A percentile compares a stretch with the other conserved stretches of the same genome.
These are phyloP conservation scores for Biscogniauxia sp. DNA, from an alignment of 2,329 filamentous ascomycete species.

Conservation along the genomic window DNA sequence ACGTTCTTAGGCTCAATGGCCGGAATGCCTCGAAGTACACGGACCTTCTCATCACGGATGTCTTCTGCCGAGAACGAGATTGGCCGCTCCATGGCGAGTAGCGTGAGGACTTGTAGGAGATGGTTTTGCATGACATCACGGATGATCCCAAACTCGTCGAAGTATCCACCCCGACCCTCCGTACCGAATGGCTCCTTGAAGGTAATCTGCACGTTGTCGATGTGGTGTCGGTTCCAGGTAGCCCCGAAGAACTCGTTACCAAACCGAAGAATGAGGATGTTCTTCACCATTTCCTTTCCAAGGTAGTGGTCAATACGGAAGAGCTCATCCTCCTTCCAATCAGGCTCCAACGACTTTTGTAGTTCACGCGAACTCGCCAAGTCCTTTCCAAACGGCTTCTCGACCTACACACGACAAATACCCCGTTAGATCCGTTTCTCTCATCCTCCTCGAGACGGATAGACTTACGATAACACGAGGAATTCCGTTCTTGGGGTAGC, in stretches of 20 bases:
- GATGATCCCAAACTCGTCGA: conserved; percentile 99
- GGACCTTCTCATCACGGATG: conserved; percentile 97
- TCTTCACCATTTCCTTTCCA: conserved; percentile 99
- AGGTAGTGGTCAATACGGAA: conserved; percentile 99
- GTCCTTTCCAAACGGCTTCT: conserved; percentile 99
- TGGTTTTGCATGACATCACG: conserved; percentile 99
- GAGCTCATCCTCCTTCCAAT: conserved; percentile 98
- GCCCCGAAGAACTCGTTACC: conserved; percentile 98
- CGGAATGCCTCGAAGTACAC: conserved; percentile 89
- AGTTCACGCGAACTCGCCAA: conserved; percentile 90
- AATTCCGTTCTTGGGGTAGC: conserved; percentile 88
- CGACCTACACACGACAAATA: conserved; percentile 59
- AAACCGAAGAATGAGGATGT: conserved; percentile 95
- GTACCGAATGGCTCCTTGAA: conserved; percentile 99
- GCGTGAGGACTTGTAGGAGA: conserved; percentile 89
- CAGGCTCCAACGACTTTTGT: conserved; percentile 89
- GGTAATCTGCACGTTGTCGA: conserved; percentile 98
- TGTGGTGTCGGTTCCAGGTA: conserved; percentile 98
- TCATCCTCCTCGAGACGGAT: not conserved
- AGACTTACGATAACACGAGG: conserved; percentile 83
- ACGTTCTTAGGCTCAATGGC: conserved; percentile 98
- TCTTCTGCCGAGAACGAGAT: conserved; percentile 98
- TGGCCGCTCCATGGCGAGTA: conserved; percentile 96
- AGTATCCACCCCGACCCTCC: conserved; percentile 96
- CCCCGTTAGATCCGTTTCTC: conserved; percentile 9